Conservation (phyloP, 208 protist species). For the Leishmania amazonensis region DNA sequence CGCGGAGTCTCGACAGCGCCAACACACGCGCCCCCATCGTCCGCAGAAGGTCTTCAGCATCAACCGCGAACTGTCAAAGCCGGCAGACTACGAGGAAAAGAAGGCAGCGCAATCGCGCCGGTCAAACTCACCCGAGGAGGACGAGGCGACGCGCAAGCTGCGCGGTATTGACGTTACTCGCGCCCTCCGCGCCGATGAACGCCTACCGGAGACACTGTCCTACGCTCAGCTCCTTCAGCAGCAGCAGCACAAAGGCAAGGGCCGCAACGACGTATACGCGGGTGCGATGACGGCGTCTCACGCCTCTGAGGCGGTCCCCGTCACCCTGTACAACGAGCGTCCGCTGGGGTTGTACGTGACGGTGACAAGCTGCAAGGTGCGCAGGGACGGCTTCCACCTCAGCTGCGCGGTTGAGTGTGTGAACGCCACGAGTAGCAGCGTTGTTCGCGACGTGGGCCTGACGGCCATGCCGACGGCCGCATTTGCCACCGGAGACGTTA, state of each 20-base stretch:
- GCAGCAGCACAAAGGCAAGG: conserved; percentile 1
- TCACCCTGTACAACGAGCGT: conserved; percentile 44
- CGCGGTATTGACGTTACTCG: conserved; percentile 81
- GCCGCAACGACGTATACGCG: background rate
- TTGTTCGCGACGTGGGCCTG: conserved; percentile 18
- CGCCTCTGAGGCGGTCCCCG: conserved; percentile 23
- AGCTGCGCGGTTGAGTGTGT: conserved; percentile 36
- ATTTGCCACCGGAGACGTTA: conserved; percentile 17
- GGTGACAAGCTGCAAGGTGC: conserved; percentile 49
- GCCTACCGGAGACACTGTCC: conserved; percentile 63
- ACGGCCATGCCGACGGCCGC: conserved; percentile 17
- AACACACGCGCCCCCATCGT: conserved; percentile 1
- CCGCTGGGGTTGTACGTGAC: conserved; percentile 37
- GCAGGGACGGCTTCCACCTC: conserved; percentile 47
- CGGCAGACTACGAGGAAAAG: conserved; percentile 45
- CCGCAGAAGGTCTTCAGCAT: conserved; percentile 47
- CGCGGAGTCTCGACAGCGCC: conserved; percentile 1
- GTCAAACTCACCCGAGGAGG: conserved; percentile 49
- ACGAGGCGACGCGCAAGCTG: conserved; percentile 78
- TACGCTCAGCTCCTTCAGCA: conserved; percentile 48
- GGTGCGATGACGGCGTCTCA: conserved; percentile 12
- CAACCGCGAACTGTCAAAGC: conserved; percentile 66
- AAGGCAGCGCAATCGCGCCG: conserved; percentile 11
- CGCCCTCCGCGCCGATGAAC: conserved; percentile 57
- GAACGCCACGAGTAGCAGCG: conserved; percentile 44